Conservation (phyloP, 192 early-diverging fungal species). For the Bifiguratus adelaidae region DNA sequence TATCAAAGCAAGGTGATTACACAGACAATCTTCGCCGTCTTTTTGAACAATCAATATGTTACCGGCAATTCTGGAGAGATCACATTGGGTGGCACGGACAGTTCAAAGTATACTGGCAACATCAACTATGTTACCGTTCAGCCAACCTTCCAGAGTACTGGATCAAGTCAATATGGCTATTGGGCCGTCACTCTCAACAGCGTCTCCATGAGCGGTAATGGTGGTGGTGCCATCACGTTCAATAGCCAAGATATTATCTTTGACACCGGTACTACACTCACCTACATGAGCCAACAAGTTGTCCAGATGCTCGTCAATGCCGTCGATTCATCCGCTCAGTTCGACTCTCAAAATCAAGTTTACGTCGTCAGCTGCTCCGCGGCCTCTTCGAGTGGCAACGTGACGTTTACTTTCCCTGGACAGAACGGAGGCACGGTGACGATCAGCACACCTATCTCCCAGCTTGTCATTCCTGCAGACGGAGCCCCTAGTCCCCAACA, state of each 20-base stretch:
- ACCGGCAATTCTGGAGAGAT: slow-evolving; percentile 28
- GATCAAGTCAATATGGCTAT: too few relatives aligned
- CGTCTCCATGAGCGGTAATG: too few relatives aligned
- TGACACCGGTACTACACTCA: slow-evolving; percentile 21
- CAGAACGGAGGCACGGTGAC: too few relatives aligned
- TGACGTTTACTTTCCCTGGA: too few relatives aligned
- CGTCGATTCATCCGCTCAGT: too few relatives aligned
- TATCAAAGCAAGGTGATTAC: slow-evolving; percentile 5
- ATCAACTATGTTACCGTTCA: slow-evolving; percentile 34
- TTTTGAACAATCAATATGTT: slow-evolving; percentile 1
- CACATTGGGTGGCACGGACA: slow-evolving; percentile 38
- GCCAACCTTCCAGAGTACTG: too few relatives aligned
- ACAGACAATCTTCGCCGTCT: slow-evolving; percentile 17
- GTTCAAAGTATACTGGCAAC: slow-evolving; percentile 25
- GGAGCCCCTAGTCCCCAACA: too few relatives aligned
- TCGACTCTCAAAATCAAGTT: too few relatives aligned
- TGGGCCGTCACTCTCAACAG: too few relatives aligned
- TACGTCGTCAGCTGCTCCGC: too few relatives aligned
- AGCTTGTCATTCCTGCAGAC: slow-evolving; percentile 12
- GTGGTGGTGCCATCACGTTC: too few relatives aligned
- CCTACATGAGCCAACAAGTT: slow-evolving; percentile 10
- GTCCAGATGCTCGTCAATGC: slow-evolving; percentile 8
- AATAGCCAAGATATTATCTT: slow-evolving; percentile 10
- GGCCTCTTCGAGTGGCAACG: too few relatives aligned
- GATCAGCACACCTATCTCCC: slow-evolving; percentile 1